A percentile compares a stretch with the other conserved stretches of the same genome.
Evolutionary conservation across 2,329 filamentous ascomycete species (phyloP).

Genomic region (Lachnellula suecica): DNA sequence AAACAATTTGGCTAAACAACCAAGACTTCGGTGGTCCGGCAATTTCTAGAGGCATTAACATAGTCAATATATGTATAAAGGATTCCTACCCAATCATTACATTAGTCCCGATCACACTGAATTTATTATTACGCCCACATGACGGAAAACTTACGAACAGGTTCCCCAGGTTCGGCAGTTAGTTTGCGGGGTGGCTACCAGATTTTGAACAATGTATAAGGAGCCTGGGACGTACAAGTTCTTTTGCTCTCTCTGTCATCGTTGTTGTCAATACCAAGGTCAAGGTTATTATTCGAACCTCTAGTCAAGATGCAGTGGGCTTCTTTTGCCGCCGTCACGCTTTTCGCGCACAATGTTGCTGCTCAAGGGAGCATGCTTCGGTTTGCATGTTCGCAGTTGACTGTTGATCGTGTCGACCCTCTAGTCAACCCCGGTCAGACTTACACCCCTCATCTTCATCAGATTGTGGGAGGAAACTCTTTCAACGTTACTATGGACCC

Average conservation of each 20-base stretch:
- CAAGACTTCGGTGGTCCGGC: background rate
- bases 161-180: constrained; percentile 7
- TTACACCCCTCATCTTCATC: constrained; percentile 22
- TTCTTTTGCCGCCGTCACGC: constrained; percentile 31
- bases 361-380: constrained; percentile 23
- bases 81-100: background rate
- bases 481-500: constrained; percentile 21
- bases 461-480: constrained; percentile 24
- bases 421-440: constrained; percentile 18
- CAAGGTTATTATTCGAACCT: constrained; percentile 2
- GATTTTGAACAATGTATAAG: constrained; percentile 7
- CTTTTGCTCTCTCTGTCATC: background rate
- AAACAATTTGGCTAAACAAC: background rate
- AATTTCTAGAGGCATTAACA: background rate
- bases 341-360: constrained; percentile 33
- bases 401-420: constrained; percentile 21
- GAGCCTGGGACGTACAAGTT: background rate
- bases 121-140: constrained; percentile 7
- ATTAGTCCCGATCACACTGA: background rate
- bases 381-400: constrained; percentile 23
- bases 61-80: background rate
- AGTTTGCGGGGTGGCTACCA: background rate
- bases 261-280: constrained; percentile 3
- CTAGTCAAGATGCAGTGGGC: constrained; percentile 35
- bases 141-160: constrained; percentile 4